phyloP scores from a whole-genome alignment of 345 rosid species.

The Gossypium anomalum region DNA sequence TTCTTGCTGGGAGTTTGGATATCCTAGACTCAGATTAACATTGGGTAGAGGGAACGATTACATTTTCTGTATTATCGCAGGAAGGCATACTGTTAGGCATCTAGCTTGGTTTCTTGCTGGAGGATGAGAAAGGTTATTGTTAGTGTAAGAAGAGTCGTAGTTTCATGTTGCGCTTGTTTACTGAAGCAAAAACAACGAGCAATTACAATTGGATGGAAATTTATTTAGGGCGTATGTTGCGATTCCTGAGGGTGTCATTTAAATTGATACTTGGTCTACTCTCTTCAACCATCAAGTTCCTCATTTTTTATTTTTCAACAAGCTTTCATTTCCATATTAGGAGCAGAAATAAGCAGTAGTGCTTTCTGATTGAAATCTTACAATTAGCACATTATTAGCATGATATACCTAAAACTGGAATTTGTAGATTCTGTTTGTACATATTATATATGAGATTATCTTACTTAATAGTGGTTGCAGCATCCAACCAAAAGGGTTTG shows the following conservation, averaged over 20 bases:
- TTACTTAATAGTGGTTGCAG: slow-evolving; percentile 7
- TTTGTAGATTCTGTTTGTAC: background rate
- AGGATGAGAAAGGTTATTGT: slow-evolving; percentile 2
- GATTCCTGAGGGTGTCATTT: background rate
- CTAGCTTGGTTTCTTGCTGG: background rate
- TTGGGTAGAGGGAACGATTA: background rate
- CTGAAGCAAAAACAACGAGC: background rate
- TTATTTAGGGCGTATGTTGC: background rate
- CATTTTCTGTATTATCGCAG: background rate
- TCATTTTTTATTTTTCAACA: background rate
- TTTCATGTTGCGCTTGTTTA: background rate
- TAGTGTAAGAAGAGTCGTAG: background rate
- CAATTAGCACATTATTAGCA: slow-evolving; percentile 6
- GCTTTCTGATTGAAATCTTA: background rate
- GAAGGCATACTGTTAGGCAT: background rate
- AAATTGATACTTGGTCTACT: background rate
- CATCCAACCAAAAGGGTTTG: slow-evolving; percentile 13
- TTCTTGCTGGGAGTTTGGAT: background rate
- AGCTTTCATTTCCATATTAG: background rate
- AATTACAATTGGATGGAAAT: too few species aligned
- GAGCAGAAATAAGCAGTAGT: background rate
- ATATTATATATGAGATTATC: slow-evolving; percentile 1
- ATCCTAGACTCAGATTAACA: background rate
- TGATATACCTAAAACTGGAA: background rate
- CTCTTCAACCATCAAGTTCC: background rate